A percentile compares a stretch with the other conserved stretches of the same genome.
These are phyloP conservation scores for Aureobasidium sp. DNA, from an alignment of 2,329 filamentous ascomycete genomes.

Conservation along the genomic window DNA sequence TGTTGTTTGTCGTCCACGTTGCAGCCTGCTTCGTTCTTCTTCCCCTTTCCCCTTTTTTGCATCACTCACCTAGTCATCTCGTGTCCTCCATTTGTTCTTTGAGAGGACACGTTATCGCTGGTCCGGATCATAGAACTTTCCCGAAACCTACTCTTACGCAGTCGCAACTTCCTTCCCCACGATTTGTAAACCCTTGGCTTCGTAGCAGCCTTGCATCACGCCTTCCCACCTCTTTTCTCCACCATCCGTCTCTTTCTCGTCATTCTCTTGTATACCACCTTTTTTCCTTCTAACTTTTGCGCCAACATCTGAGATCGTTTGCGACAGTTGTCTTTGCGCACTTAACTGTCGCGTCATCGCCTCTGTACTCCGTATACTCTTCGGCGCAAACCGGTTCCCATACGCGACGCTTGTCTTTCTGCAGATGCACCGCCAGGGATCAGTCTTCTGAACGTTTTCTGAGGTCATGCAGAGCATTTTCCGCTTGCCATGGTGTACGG, in stretches of 20 bases:
- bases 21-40: conserved; percentile 1
- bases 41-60: neutral
- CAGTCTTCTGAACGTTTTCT: neutral
- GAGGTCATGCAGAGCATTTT: conserved; percentile 44
- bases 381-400: conserved; percentile 4
- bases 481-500: conserved; percentile 42
- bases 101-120: neutral
- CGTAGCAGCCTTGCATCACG: conserved; percentile 13
- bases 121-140: neutral
- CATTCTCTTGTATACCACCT: conserved; percentile 2
- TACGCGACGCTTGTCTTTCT: neutral
- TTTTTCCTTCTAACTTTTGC: neutral
- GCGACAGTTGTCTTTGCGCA: conserved; percentile 2
- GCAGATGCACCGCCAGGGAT: conserved; percentile 4
- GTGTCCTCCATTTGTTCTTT: neutral
- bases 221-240: conserved; percentile 5
- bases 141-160: neutral
- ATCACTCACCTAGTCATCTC: neutral
- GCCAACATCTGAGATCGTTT: neutral
- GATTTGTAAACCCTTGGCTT: conserved; percentile 2
- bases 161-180: neutral
- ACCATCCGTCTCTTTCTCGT: neutral
- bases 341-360: conserved; percentile 12
- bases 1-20: conserved; percentile 7
- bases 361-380: neutral